Evolutionary conservation across 139 green algal species (phyloP).

Genomic region (Astrephomene gubernaculifera): DNA sequence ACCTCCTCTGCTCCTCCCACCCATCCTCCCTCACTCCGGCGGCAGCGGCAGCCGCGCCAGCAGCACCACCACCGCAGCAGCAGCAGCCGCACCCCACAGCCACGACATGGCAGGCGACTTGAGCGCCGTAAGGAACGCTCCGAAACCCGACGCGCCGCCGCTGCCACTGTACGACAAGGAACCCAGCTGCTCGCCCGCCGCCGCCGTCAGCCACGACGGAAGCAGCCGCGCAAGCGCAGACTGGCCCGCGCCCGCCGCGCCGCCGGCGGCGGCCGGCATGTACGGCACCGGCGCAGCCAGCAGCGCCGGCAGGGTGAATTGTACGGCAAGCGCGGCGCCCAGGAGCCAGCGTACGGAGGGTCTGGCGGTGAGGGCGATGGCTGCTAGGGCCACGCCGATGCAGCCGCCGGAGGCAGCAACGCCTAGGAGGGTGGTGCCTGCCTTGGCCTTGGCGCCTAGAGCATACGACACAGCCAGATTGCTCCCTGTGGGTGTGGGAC

Average conservation of each 20-base stretch:
- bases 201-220: neutral
- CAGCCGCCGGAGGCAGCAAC: conserved; percentile 19
- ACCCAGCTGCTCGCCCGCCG: neutral
- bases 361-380: conserved; percentile 1
- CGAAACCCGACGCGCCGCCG: conserved; percentile 1
- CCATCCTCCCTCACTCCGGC: no score
- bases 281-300: conserved; percentile 37
- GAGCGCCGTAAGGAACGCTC: conserved; percentile 12
- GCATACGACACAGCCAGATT: conserved; percentile 5
- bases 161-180: no score
- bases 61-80: neutral
- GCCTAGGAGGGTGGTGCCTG: conserved; percentile 16
- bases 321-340: conserved; percentile 13
- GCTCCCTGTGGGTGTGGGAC: neutral
- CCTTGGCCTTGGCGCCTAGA: conserved; percentile 26
- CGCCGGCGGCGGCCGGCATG: conserved; percentile 5
- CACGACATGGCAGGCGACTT: conserved; percentile 33
- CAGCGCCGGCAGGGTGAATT: conserved; percentile 37
- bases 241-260: conserved; percentile 22
- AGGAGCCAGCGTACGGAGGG: conserved; percentile 23
- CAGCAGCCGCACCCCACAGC: conserved; percentile 40
- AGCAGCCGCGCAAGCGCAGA: conserved; percentile 13
- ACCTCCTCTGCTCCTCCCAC: no score
- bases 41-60: conserved; percentile 30
- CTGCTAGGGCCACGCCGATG: conserved; percentile 18